Base-by-base conservation (phyloP, 1,284 basidiomycete genomes). In the Cutaneotrichosporon sp. region DNA sequence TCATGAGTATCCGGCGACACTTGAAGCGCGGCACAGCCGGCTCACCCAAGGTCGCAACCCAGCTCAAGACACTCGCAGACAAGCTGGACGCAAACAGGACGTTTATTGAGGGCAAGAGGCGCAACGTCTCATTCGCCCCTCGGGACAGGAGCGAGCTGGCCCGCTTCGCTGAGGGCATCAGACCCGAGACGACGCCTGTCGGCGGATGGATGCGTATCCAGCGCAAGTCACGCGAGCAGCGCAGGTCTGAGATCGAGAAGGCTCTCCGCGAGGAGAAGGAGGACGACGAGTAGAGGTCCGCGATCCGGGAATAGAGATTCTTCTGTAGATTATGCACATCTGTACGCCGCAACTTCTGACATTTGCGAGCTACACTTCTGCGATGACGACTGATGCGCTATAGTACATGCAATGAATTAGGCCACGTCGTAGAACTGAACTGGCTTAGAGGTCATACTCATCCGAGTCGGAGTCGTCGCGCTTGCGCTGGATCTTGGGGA, bases 81-180 rank as follows among this genome's bases (percentile, higher is more conserved):
- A 84, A 89, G 35, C 75, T 93, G 29, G 90, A 96, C 59, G 86
- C 88, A 61, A 87, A 85, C 59, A 79, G 81, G n/a, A 80, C 77
- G 54, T 93, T 85, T 86, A 79, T 88, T 31, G 84, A 88, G 67
- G 76, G 80, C 66, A 80, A 79, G 66, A 78, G 92, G 52, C 82
- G 81, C 49, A 78, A 76, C 20, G 82, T 93, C 5, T 72, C 76
- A 19, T 91, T 96, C 66, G 81, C 82, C 8, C 73, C 92, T 3
- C 82, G 81, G 12, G 82, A 82, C 61, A 70, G 86, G 64, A 75
- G 70, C 5, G 83, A 85, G 48, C 84, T 96, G 5, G 80, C 82
- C 49, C 74, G 78, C 57, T 97, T 91, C 85, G 82, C 90, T 72
- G 75, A 74, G 19, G 76, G 74, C 11, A 71, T 82, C 32, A 82